Conservation (phyloP, 2,329 filamentous ascomycete genomes). For the Hymenoscyphus albidus region DNA sequence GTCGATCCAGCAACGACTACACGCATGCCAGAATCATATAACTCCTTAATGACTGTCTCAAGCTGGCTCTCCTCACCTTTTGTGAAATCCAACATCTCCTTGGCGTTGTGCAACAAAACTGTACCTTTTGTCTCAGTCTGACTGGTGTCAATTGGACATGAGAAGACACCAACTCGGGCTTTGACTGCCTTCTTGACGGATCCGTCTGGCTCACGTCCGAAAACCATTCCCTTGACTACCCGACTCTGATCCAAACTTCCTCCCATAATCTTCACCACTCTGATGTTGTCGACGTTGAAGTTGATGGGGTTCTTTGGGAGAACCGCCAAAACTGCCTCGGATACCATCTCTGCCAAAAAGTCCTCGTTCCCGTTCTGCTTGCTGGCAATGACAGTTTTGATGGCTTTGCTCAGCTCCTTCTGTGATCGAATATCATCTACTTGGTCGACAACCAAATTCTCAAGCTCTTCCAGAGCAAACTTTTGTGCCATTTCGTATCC, state of each 20-base stretch:
- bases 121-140: conserved; percentile 99
- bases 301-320: conserved; percentile 92
- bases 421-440: conserved; percentile 78
- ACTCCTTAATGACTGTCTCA: conserved; percentile 87
- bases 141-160: conserved; percentile 89
- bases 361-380: conserved; percentile 96
- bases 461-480: conserved; percentile 78
- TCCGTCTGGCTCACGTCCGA: conserved; percentile 91
- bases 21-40: conserved; percentile 87
- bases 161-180: conserved; percentile 96
- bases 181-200: conserved; percentile 83
- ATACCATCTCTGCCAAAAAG: conserved; percentile 78
- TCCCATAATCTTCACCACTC: conserved; percentile 99
- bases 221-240: conserved; percentile 98
- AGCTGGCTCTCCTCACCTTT: conserved; percentile 94
- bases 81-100: conserved; percentile 98
- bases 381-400: conserved; percentile 90
- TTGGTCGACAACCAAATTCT: conserved; percentile 87
- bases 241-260: conserved; percentile 90
- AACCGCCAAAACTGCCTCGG: conserved; percentile 80
- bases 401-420: conserved; percentile 86
- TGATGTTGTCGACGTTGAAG: conserved; percentile 99
- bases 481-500: conserved; percentile 94
- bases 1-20: conserved; percentile 90
- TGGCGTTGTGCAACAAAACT: conserved; percentile 90